Evolutionary conservation across 371 early-diverging fungal species (phyloP), one percentile per base, ranked within the genome.

Genomic region (Conidiobolus incongruus): DNA sequence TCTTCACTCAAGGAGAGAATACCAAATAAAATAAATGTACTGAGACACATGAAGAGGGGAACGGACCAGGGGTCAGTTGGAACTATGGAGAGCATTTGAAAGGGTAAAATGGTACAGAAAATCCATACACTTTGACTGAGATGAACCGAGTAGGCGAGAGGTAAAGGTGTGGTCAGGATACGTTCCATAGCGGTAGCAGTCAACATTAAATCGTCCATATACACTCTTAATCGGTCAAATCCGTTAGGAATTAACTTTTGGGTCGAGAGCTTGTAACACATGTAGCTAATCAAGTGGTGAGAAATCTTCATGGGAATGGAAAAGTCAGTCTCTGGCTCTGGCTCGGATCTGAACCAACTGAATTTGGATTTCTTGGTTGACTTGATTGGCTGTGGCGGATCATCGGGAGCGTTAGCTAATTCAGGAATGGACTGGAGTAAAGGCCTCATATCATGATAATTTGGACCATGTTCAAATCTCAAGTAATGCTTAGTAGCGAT

Each of bases 121-220:
- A 80, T 43, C 55, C 73, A 65, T 17, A 81, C 59, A 28, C 63
- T 67, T 39, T 81, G 81, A 26, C 68, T 61, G 40, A 84, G 60
- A 58, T 85, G 88, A 46, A 81, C 72, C 16, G 67, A 60, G 49
- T 87, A 87, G 8, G 84, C 84, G 37, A 75, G 47, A 4, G 88
- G 88, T 48, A 85, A 77, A 6, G 88, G 88, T 10, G 80, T 74
- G 22, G 64, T 62, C 22, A 76, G 52, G 45, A 87, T 79, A 24
- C 88, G 66, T 57, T 84, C 82, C 47, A 66, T 28, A 19, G 46
- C 36, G 44, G 54, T 61, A 7, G 63, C 15, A n/a, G 50, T 42
- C 16, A 46, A 52, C 42, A 53, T 50, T 44, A 60, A 44, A n/a
- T n/a, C n/a, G n/a, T n/a, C n/a, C n/a, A n/a, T n/a, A n/a, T n/a